A percentile compares a stretch with the other conserved stretches of the same genome.
These are phyloP conservation scores for Colletotrichum tamarilloi DNA, from an alignment of 2,329 filamentous ascomycete species.

Conservation along the genomic window DNA sequence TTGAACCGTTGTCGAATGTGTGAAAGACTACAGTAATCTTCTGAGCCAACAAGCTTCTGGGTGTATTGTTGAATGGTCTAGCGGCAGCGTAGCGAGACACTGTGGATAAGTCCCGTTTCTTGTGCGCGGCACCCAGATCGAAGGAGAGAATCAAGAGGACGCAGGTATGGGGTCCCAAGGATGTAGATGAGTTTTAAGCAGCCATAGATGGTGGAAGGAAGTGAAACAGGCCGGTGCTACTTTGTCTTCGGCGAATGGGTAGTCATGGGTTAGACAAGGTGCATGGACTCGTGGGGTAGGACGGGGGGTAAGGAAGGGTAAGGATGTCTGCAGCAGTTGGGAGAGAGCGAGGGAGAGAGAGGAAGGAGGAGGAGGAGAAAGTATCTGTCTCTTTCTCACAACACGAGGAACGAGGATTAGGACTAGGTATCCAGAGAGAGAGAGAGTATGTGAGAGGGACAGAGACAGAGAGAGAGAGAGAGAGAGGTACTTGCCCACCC, in stretches of 20 bases:
- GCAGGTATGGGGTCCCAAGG: constrained; percentile 7
- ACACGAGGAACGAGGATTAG: constrained; percentile 2
- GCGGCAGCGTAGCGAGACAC: constrained; percentile 27
- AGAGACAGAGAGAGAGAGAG: too few relatives aligned
- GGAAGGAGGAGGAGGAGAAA: background rate
- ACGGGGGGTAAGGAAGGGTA: constrained; percentile 19
- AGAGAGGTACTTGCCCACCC: constrained; percentile 4
- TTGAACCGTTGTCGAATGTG: background rate
- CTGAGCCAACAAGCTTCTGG: constrained; percentile 10
- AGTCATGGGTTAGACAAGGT: constrained; percentile 36
- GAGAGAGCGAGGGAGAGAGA: background rate
- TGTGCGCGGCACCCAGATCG: constrained; percentile 25
- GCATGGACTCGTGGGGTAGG: constrained; percentile 35
- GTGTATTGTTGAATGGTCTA: background rate
- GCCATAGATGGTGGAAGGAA: constrained; percentile 37
- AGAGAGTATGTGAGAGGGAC: too few relatives aligned
- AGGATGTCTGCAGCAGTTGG: constrained; percentile 33
- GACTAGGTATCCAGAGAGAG: background rate
- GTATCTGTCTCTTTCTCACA: constrained; percentile 3
- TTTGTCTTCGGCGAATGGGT: constrained; percentile 35
- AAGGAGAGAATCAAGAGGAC: constrained; percentile 13
- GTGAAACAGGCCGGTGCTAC: constrained; percentile 52
- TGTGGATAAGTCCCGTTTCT: constrained; percentile 10
- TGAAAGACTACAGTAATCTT: background rate
- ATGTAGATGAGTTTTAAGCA: constrained; percentile 30